phyloP scores from a whole-genome alignment of 2,329 filamentous ascomycete genomes.

The Talaromyces sp. region DNA sequence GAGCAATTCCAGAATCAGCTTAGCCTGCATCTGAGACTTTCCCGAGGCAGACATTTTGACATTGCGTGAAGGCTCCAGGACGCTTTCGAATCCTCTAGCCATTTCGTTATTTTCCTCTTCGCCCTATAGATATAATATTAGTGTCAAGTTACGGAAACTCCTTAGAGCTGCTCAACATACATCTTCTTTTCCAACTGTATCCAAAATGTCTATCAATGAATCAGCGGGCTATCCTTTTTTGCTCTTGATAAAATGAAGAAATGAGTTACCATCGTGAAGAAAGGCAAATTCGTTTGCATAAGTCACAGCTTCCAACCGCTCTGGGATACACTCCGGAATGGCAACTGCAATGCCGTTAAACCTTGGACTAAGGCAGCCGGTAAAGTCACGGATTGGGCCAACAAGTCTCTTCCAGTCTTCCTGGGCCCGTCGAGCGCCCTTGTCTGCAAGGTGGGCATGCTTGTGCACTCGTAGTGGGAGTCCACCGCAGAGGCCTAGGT shows the following conservation, averaged over 20 bases:
- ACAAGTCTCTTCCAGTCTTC: not conserved
- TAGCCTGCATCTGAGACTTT: slow-evolving; percentile 3
- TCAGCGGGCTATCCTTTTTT: not conserved
- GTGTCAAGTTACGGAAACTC: not conserved
- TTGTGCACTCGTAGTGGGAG: not conserved
- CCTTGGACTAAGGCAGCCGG: slow-evolving; percentile 21
- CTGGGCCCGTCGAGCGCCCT: not conserved
- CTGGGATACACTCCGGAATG: slow-evolving; percentile 36
- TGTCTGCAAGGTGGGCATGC: not conserved
- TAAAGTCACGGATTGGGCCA: not conserved
- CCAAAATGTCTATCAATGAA: not conserved
- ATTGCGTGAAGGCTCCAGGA: not conserved
- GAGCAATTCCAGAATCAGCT: not conserved
- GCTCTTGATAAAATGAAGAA: slow-evolving; percentile 13
- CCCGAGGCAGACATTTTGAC: slow-evolving; percentile 6
- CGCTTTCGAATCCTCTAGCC: slow-evolving; percentile 20
- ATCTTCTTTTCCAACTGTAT: not conserved
- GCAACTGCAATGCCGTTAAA: slow-evolving; percentile 27
- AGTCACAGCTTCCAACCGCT: slow-evolving; percentile 34
- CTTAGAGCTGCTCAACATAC: not conserved
- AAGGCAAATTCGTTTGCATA: slow-evolving; percentile 42
- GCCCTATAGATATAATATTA: slow-evolving; percentile 21
- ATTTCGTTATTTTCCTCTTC: slow-evolving; percentile 21
- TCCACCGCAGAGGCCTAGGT: not conserved
- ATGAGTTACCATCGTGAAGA: slow-evolving; percentile 32